phyloP scores from a whole-genome alignment of 2,329 filamentous ascomycete species.

The Dryadomyces sulphureus region DNA sequence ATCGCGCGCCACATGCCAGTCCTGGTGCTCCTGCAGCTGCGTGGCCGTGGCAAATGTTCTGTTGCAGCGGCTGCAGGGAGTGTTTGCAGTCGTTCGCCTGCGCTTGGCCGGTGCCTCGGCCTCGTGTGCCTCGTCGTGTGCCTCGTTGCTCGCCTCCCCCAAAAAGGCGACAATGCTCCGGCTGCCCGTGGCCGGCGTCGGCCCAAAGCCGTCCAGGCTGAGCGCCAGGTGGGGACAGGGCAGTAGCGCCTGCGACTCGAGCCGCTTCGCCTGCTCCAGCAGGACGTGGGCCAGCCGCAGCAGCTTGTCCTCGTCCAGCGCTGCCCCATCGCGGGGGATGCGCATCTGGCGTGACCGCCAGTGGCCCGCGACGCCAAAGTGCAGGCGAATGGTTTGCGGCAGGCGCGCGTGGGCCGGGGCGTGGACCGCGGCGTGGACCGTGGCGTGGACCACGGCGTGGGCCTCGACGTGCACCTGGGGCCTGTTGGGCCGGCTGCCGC shows the following conservation, averaged over 20 bases:
- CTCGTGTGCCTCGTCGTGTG: too few relatives aligned
- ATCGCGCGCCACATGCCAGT: constrained; percentile 90
- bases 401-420: constrained; percentile 47
- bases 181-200: constrained; percentile 69
- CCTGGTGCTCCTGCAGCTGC: constrained; percentile 60
- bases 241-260: constrained; percentile 65
- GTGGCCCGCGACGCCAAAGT: constrained; percentile 50
- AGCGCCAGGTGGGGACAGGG: constrained; percentile 84
- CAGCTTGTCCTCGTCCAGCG: constrained; percentile 56
- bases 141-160: too few relatives aligned
- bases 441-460: neutral
- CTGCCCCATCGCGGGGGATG: constrained; percentile 56
- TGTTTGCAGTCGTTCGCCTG: neutral
- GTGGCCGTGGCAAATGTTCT: constrained; percentile 25
- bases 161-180: constrained; percentile 77
- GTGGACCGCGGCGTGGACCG: neutral
- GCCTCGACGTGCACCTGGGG: neutral
- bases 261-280: constrained; percentile 60
- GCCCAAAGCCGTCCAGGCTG: constrained; percentile 84
- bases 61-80: neutral
- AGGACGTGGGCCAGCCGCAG: constrained; percentile 65
- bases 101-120: constrained; percentile 8
- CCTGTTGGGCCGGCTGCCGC: neutral
- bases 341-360: constrained; percentile 55
- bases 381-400: constrained; percentile 72